Percentiles rank a stretch among this genome's conserved stretches.
Conservation (phyloP, 352 stramenopile species). For the Globisporangium middletonii region DNA sequence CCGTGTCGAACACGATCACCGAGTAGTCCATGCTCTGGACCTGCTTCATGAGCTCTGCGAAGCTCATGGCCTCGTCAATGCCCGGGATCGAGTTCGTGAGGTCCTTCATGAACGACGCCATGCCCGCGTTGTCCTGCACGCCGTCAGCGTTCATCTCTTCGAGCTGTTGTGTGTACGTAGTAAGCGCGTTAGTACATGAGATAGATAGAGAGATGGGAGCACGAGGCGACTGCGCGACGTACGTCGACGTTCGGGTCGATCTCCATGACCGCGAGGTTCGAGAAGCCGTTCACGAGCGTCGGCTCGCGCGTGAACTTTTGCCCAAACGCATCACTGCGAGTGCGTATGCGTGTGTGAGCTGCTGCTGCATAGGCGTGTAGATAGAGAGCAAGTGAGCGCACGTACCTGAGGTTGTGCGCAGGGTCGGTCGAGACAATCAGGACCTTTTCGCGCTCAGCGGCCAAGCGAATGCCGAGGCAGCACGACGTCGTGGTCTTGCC, state of each 20-base stretch:
- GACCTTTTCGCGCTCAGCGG: conserved; percentile 92
- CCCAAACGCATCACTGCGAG: conserved; percentile 95
- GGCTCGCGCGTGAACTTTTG: conserved; percentile 99
- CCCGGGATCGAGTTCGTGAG: conserved; percentile 97
- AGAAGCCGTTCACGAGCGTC: conserved; percentile 96
- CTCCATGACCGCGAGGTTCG: conserved; percentile 98
- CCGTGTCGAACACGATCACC: conserved; percentile 98
- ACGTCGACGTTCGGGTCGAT: conserved; percentile 93
- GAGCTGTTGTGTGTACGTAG: conserved; percentile 25
- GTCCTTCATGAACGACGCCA: conserved; percentile 95
- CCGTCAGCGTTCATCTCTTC: conserved; percentile 81
- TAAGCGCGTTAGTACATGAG: neutral
- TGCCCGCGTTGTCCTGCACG: conserved; percentile 83
- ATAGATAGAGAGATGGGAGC: neutral
- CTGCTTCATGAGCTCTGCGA: conserved; percentile 98
- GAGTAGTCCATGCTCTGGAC: conserved; percentile 98
- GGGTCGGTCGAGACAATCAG: conserved; percentile 99
- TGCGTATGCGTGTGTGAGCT: neutral
- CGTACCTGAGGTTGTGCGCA: conserved; percentile 96
- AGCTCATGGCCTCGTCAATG: conserved; percentile 99
- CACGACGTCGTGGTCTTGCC: conserved; percentile 98
- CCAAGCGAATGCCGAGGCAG: conserved; percentile 92
- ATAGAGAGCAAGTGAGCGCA: neutral
- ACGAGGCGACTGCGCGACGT: conserved; percentile 6
- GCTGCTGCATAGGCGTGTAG: neutral